Conservation (phyloP, 805 yeast genomes). For the Zygosaccharomyces kombuchaensis region DNA sequence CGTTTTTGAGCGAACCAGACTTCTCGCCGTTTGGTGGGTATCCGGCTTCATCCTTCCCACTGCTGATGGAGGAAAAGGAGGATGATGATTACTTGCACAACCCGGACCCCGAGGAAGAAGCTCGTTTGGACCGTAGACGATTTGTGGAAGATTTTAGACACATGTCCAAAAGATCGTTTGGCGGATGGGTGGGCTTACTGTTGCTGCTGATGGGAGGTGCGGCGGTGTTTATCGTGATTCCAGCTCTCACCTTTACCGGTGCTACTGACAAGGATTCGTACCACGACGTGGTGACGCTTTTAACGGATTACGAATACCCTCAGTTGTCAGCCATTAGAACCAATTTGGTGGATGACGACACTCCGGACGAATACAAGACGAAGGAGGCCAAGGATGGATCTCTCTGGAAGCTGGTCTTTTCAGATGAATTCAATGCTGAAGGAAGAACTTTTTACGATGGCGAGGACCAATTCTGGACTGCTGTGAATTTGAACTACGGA, state of each 20-base stretch:
- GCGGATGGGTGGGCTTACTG: conserved; percentile 58
- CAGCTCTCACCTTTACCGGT: conserved; percentile 82
- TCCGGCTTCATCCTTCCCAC: conserved; percentile 91
- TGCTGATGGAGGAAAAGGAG: conserved; percentile 88
- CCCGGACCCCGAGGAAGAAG: conserved; percentile 93
- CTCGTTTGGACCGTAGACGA: conserved; percentile 70
- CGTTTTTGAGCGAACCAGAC: conserved; percentile 53
- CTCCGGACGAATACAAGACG: conserved; percentile 48
- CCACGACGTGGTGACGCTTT: conserved; percentile 34
- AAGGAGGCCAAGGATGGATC: conserved; percentile 58
- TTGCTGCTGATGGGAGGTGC: conserved; percentile 56
- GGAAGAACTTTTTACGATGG: conserved; percentile 89
- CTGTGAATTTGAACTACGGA: conserved; percentile 75
- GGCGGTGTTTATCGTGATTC: conserved; percentile 68
- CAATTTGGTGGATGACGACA: conserved; percentile 55
- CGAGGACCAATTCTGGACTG: conserved; percentile 90
- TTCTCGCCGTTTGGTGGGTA: conserved; percentile 94
- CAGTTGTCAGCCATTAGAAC: conserved; percentile 49
- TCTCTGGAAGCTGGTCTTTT: conserved; percentile 71
- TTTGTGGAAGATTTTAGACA: conserved; percentile 58
- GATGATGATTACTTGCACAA: conserved; percentile 93
- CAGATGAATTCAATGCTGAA: conserved; percentile 86
- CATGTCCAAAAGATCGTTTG: conserved; percentile 58
- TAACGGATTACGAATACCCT: conserved; percentile 50
- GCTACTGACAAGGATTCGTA: conserved; percentile 36